A percentile compares a stretch with the other conserved stretches of the same genome.
These are phyloP conservation scores for Poa pratensis DNA, from an alignment of 176 grass and related monocot genomes.

Conservation along the genomic window DNA sequence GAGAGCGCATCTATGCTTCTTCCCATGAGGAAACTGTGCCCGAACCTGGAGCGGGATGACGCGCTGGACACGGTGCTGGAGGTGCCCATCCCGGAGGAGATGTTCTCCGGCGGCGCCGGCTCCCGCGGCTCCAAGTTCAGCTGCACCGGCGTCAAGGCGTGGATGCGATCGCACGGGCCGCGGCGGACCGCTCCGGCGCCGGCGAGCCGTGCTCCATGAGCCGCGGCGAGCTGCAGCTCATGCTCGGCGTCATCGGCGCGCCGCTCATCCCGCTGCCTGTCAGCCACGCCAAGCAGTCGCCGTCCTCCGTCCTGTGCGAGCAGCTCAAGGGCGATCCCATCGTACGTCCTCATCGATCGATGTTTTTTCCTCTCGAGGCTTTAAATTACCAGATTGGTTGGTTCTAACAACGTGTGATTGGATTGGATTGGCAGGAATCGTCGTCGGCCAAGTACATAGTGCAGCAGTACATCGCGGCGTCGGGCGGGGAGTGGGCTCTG, in stretches of 20 bases:
- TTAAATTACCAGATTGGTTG: too few relatives aligned
- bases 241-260: constrained; percentile 96
- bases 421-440: constrained; percentile 54
- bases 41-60: constrained; percentile 92
- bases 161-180: constrained; percentile 71
- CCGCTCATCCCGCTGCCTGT: constrained; percentile 91
- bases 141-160: constrained; percentile 84
- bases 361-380: not conserved
- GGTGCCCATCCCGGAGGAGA: constrained; percentile 96
- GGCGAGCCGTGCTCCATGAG: constrained; percentile 67
- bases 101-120: constrained; percentile 66
- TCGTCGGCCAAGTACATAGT: constrained; percentile 96
- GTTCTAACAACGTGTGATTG: too few relatives aligned
- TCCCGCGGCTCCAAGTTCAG: constrained; percentile 51
- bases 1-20: not conserved
- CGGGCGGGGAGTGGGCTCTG: constrained; percentile 86
- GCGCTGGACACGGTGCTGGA: constrained; percentile 97
- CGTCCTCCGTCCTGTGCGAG: constrained; percentile 58
- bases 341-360: constrained; percentile 33
- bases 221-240: constrained; percentile 92
- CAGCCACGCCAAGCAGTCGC: constrained; percentile 71
- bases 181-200: constrained; percentile 43
- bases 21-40: constrained; percentile 90
- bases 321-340: constrained; percentile 84
- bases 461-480: constrained; percentile 98